Evolutionary conservation across 2,329 filamentous ascomycete species (phyloP).

Genomic region (Pestalotiopsis sp.): DNA sequence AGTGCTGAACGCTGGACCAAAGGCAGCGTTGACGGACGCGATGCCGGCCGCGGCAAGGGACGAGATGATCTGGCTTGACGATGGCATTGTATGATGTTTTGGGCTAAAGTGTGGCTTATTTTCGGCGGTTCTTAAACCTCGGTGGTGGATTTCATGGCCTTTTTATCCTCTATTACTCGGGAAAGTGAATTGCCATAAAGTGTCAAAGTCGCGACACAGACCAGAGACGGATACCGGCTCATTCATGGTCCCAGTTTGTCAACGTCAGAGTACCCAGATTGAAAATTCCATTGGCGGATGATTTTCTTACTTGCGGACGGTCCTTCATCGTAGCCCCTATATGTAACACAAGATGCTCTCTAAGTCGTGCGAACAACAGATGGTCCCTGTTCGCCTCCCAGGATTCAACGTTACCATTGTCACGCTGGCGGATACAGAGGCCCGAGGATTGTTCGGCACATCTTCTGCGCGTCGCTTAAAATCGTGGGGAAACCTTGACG

Average conservation of each 20-base stretch:
- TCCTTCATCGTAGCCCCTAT: not conserved
- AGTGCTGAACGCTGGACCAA: constrained; percentile 45
- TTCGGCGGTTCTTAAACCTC: not conserved
- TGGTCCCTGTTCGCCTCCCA: not conserved
- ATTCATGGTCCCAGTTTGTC: not conserved
- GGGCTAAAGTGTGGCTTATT: not conserved
- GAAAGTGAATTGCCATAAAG: not conserved
- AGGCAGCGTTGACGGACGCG: constrained; percentile 25
- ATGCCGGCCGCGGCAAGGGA: constrained; percentile 8
- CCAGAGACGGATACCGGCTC: not conserved
- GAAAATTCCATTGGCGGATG: not conserved
- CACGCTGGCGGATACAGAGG: not conserved
- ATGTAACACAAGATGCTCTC: not conserved
- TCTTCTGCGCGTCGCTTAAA: not conserved
- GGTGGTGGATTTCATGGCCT: not conserved
- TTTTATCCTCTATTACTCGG: not conserved
- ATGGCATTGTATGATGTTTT: not conserved
- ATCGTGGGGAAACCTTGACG: not conserved
- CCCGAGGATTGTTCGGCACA: not conserved
- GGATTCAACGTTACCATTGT: not conserved
- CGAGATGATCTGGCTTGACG: constrained; percentile 2
- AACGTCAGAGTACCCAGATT: not conserved
- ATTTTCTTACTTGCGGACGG: not conserved
- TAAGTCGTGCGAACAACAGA: not conserved
- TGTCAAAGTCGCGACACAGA: not conserved